Base-by-base conservation (phyloP, 306 rosid species). In the Quercus berberidifolia region DNA sequence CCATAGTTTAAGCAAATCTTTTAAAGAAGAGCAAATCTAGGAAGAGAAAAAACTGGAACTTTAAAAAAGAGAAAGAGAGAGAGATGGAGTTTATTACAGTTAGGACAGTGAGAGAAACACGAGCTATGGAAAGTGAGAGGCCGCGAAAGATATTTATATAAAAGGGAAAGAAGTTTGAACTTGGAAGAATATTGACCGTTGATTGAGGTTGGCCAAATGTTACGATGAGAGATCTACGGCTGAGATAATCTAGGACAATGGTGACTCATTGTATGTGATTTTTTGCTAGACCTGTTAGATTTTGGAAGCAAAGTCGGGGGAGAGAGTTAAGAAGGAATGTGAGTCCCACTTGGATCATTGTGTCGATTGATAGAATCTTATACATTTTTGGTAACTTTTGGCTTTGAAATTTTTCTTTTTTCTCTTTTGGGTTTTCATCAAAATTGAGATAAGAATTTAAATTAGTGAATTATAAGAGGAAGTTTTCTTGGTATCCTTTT, bases 321-420 rank as follows among this genome's bases (percentile, higher is more conserved):
- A 52, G 78, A 43, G 59, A 17, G 23, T 25, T 35, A 35, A 28
- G 72, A 52, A 31, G 35, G 8, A 79, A 64, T 20, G 15, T 55
- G 15, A 55, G 82, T 74, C 31, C 75, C 76, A 35, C 79, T n/a
- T 15, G 38, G 60, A 87, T 87, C 69, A 89, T 87, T 81, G 31
- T 89, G 92, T 85, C 89, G 85, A 81, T 79, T 28, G 28, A 78
- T 6, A 43, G 43, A 75, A 46, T 5, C 15, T 46, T 10, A 13
- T 23, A 23, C 31, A 43, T 71, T 21, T 43, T 9, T 21, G 55
- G 52, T 0, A 41, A 20, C 31, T 15, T 71, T 71, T 14, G 58
- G 20, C 19, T 41, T 71, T 71, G 17, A 1, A 11, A 12, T 28
- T 64, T 28, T 65, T 31, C 2, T 15, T 26, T 64, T 28, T 26